These are phyloP conservation scores for Solanum hybrid DNA, from an alignment of 305 asterid species.

Conservation along the genomic window DNA sequence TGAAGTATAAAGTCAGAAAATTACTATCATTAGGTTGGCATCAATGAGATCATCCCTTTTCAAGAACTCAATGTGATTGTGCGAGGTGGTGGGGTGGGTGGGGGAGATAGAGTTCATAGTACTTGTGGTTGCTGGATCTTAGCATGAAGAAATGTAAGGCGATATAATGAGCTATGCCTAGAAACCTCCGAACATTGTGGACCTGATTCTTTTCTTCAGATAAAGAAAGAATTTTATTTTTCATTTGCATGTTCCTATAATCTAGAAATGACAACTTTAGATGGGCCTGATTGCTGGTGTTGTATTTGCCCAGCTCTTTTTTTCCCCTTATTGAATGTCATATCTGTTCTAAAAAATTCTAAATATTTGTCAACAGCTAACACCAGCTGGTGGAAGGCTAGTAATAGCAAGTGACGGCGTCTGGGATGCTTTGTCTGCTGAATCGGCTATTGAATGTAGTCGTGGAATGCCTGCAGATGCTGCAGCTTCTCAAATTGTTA, in stretches of 20 bases:
- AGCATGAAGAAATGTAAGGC: background rate
- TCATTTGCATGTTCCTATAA: background rate
- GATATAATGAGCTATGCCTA: background rate
- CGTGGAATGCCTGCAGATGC: constrained; percentile 84
- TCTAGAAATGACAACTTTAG: background rate
- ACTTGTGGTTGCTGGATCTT: background rate
- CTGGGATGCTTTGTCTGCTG: constrained; percentile 96
- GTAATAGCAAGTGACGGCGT: constrained; percentile 93
- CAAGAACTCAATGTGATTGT: background rate
- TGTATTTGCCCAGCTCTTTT: background rate
- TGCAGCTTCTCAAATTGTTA: constrained; percentile 86
- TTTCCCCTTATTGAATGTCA: background rate
- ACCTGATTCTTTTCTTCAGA: background rate
- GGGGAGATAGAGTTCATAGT: background rate
- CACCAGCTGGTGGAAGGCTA: constrained; percentile 88
- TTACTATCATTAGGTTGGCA: background rate
- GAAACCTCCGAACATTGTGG: background rate
- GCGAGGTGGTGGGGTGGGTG: background rate
- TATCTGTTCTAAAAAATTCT: constrained; percentile 7
- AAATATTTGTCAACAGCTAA: constrained; percentile 42
- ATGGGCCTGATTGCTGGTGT: background rate
- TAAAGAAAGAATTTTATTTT: background rate
- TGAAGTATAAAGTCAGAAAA: background rate
- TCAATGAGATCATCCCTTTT: background rate
- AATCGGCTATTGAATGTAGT: constrained; percentile 76